These are phyloP conservation scores for Aspergillus carbonarius DNA, from an alignment of 2,329 filamentous ascomycete genomes.

Conservation along the genomic window DNA sequence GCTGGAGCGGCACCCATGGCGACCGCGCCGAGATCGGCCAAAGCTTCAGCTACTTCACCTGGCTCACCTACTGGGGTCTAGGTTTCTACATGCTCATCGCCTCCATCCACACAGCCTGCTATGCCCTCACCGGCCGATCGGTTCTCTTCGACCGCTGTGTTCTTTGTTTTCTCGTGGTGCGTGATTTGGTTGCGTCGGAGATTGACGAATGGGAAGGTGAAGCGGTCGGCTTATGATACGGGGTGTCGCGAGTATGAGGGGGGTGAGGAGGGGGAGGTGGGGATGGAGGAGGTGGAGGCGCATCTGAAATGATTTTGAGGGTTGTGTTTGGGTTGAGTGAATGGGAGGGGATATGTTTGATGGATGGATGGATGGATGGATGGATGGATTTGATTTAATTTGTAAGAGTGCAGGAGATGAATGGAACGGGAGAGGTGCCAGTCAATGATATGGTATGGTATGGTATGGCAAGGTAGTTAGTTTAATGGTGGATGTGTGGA, in stretches of 20 bases:
- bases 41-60: constrained; percentile 79
- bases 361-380: too few relatives aligned
- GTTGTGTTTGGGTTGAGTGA: too few relatives aligned
- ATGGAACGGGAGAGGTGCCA: too few relatives aligned
- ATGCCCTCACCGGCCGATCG: constrained; percentile 55
- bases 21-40: constrained; percentile 49
- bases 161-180: constrained; percentile 54
- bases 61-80: constrained; percentile 78
- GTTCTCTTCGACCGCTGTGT: constrained; percentile 57
- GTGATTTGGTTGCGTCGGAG: constrained; percentile 56
- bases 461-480: too few relatives aligned
- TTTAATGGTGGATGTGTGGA: too few relatives aligned
- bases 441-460: background rate
- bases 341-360: too few relatives aligned
- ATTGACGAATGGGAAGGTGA: constrained; percentile 38
- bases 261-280: constrained; percentile 7
- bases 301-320: background rate
- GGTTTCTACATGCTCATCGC: constrained; percentile 74
- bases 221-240: constrained; percentile 24
- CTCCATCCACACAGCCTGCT: constrained; percentile 67
- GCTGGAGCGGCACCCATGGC: constrained; percentile 59
- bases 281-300: constrained; percentile 6
- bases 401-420: too few relatives aligned
- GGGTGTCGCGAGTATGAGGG: constrained; percentile 7
- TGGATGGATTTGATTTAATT: too few relatives aligned